phyloP scores from a whole-genome alignment of 2,329 filamentous ascomycete genomes.

The Penicillium italicum region DNA sequence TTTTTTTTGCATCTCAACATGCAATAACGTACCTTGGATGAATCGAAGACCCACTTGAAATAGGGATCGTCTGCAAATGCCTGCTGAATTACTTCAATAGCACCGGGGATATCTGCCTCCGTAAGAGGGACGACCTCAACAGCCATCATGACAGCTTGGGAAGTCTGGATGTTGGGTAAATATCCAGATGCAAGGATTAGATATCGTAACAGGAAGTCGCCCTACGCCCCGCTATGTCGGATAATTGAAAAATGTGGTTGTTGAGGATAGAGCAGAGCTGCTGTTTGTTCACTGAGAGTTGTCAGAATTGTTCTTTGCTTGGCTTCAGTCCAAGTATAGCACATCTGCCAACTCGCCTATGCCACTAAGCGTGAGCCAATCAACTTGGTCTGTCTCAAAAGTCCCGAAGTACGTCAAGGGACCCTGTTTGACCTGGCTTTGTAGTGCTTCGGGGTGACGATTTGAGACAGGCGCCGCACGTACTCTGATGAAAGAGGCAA shows the following conservation, averaged over 20 bases:
- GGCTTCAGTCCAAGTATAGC: neutral
- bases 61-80: conserved; percentile 67
- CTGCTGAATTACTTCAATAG: conserved; percentile 62
- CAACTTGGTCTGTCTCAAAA: neutral
- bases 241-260: neutral
- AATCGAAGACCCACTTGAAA: conserved; percentile 63
- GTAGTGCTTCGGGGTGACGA: neutral
- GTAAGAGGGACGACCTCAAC: conserved; percentile 56
- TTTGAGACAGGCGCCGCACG: neutral
- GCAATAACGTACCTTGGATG: conserved; percentile 51
- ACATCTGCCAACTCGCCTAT: neutral
- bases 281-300: neutral
- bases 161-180: neutral
- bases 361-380: neutral
- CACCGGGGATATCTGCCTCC: conserved; percentile 59
- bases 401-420: neutral
- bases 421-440: neutral
- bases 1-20: conserved; percentile 19
- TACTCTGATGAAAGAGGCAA: neutral
- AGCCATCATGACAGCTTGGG: conserved; percentile 37
- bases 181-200: neutral
- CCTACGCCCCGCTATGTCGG: neutral
- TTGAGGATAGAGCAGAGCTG: neutral
- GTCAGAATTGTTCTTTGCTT: neutral
- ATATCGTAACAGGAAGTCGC: neutral